Evolutionary conservation across 2,329 filamentous ascomycete species (phyloP).

Genomic region (Fusarium armeniacum): DNA sequence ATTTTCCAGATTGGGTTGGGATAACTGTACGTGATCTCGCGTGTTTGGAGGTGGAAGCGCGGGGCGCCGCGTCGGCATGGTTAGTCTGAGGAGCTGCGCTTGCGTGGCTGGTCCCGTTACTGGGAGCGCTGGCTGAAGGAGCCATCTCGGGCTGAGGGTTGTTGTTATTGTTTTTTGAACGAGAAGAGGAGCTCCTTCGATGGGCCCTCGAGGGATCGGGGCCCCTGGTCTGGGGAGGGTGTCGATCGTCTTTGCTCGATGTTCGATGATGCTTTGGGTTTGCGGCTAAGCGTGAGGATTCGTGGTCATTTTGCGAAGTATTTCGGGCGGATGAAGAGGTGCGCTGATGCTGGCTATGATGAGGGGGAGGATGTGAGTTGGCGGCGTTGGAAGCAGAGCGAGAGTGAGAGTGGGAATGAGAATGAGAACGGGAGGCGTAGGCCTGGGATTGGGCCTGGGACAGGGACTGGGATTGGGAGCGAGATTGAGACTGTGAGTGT

Average conservation of each 20-base stretch:
- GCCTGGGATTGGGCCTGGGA: conserved; percentile 37
- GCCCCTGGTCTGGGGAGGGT: conserved; percentile 65
- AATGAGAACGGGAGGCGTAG: conserved; percentile 39
- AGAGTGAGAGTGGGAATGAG: conserved; percentile 47
- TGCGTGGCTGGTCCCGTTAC: conserved; percentile 68
- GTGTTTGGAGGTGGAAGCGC: conserved; percentile 62
- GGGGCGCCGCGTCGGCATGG: conserved; percentile 55
- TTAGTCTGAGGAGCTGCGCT: conserved; percentile 62
- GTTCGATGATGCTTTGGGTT: conserved; percentile 69
- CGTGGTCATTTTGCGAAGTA: conserved; percentile 76
- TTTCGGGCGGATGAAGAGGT: conserved; percentile 58
- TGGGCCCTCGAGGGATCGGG: conserved; percentile 63
- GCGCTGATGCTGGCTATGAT: conserved; percentile 55
- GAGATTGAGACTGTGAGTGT: conserved; percentile 44
- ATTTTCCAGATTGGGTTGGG: conserved; percentile 89
- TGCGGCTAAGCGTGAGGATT: conserved; percentile 76
- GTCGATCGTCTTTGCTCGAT: conserved; percentile 72
- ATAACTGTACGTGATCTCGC: conserved; percentile 82
- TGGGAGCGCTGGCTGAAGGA: conserved; percentile 63
- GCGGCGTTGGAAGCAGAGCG: conserved; percentile 48
- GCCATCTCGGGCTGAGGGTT: conserved; percentile 62
- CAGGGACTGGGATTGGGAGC: conserved; percentile 39
- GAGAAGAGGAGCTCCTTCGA: conserved; percentile 66
- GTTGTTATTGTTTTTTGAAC: conserved; percentile 58
- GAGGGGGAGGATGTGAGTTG: conserved; percentile 46